Evolutionary conservation across 257 asterid genomes (phyloP).

Genomic region (Solanum rostratum): DNA sequence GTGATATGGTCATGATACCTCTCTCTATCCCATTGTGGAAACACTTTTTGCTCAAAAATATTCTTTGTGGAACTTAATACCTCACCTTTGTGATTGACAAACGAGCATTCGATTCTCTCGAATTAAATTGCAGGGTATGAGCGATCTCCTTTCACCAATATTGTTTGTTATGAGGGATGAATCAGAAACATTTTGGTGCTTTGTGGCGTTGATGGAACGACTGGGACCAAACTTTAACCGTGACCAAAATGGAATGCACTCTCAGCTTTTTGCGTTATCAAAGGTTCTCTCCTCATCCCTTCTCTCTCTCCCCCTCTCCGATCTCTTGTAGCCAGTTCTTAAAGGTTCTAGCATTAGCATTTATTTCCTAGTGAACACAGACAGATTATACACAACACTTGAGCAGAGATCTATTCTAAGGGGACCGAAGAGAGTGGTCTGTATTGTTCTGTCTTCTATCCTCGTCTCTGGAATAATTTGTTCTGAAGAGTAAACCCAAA

Average conservation of each 20-base stretch:
- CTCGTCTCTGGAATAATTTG: not conserved
- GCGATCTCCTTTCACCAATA: constrained; percentile 96
- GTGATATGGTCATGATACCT: not conserved
- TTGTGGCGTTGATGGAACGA: constrained; percentile 83
- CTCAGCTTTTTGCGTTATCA: constrained; percentile 91
- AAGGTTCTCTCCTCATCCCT: constrained; percentile 46
- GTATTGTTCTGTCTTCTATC: not conserved
- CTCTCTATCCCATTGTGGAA: not conserved
- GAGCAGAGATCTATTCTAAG: not conserved
- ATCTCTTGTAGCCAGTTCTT: not conserved
- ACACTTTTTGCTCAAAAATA: not conserved
- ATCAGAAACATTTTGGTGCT: constrained; percentile 96
- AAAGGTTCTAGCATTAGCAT: not conserved
- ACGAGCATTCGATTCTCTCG: not conserved
- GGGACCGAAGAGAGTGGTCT: not conserved
- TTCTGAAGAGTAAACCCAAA: not conserved
- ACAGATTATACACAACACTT: not conserved
- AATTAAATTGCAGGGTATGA: constrained; percentile 71
- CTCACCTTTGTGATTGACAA: not conserved
- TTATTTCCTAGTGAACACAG: not conserved
- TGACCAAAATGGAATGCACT: constrained; percentile 97
- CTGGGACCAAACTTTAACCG: constrained; percentile 98
- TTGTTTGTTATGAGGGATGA: constrained; percentile 87
- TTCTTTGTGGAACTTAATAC: not conserved
- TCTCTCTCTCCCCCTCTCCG: not conserved